These are phyloP conservation scores for Yamadazyma insecticola DNA, from an alignment of 805 yeast genomes.

Conservation along the genomic window DNA sequence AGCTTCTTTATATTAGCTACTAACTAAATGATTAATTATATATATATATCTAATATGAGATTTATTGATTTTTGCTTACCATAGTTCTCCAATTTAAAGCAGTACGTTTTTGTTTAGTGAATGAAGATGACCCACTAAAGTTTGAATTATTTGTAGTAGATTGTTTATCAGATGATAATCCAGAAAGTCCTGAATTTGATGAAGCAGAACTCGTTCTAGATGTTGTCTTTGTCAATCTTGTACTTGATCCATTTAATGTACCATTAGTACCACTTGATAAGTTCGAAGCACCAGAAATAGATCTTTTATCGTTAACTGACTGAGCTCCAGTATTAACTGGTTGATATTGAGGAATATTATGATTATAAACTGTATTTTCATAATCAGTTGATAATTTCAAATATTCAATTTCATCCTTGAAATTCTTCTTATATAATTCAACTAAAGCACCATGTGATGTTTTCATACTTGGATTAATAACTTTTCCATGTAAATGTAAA, in stretches of 20 bases:
- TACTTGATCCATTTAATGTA: slow-evolving; percentile 18
- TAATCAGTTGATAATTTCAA: slow-evolving; percentile 34
- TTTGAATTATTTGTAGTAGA: slow-evolving; percentile 5
- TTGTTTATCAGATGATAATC: slow-evolving; percentile 18
- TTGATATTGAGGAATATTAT: slow-evolving; percentile 13
- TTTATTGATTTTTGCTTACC: slow-evolving; percentile 11
- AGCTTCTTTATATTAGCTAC: neutral
- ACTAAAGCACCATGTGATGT: slow-evolving; percentile 66
- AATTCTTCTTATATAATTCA: slow-evolving; percentile 61
- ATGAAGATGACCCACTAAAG: slow-evolving; percentile 2
- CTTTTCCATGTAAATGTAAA: slow-evolving; percentile 61
- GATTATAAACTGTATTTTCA: slow-evolving; percentile 23
- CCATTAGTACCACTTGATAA: slow-evolving; percentile 15
- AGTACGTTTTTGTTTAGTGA: slow-evolving; percentile 19
- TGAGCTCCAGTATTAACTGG: slow-evolving; percentile 8
- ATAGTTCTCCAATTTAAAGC: slow-evolving; percentile 36
- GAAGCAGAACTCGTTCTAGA: slow-evolving; percentile 17
- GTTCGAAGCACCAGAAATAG: slow-evolving; percentile 12
- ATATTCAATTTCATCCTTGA: slow-evolving; percentile 54
- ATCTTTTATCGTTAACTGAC: slow-evolving; percentile 15
- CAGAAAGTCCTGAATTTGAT: slow-evolving; percentile 23
- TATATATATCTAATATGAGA: neutral
- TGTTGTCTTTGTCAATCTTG: slow-evolving; percentile 14
- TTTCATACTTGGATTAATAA: slow-evolving; percentile 52
- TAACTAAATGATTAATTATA: neutral